Evolutionary conservation across 2,329 filamentous ascomycete genomes (phyloP), one percentile per base, ranked within the genome.

Genomic region (Aspergillus brasiliensis): DNA sequence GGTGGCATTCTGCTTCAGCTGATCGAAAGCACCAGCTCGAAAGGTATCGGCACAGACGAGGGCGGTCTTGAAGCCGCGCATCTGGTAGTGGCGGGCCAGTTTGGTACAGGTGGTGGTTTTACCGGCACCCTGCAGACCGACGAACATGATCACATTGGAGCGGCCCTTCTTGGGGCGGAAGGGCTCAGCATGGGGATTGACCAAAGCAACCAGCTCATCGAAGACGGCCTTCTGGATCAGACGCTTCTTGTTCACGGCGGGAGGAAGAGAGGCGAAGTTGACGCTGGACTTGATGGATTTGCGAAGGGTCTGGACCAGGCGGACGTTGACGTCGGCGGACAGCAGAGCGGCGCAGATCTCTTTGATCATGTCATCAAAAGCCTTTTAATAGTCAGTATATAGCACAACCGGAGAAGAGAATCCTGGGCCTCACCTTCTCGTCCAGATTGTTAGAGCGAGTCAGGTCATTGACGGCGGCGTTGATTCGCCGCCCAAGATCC

Each of bases 41-140:
- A 99, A 99, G 25, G 95, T 99, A 79, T 99, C 95, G 52, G 95
- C 95, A 80, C 95, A 99, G 34, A 99, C 95, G 58, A 99, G 82
- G 67, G 94, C 97, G 7, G 92, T 86, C 77, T 91, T 92, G 84
- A 98, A 96, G 0, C 95, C 95, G 63, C 95, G 84, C 8, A 91
- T 92, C 76, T 96, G 91, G 78, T 99, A 99, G 83, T 96, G 94
- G 60, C 93, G 83, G 17, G 95, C 95, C 64, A 99, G 83, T 80
- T 99, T 99, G 42, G 95, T 99, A 84, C 95, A 98, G 11, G 94
- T 96, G 1, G 95, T 99, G 23, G 95, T 99, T 80, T 99, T 99
- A 77, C 95, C 95, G 5, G 94, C 92, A 82, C 95, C 95, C 78
- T 99, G 95, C 51, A 99, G 84, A 80, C 95, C 95, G 64, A 99